Conservation (phyloP, 805 yeast genomes). For the Wickerhamomyces silvicola region DNA sequence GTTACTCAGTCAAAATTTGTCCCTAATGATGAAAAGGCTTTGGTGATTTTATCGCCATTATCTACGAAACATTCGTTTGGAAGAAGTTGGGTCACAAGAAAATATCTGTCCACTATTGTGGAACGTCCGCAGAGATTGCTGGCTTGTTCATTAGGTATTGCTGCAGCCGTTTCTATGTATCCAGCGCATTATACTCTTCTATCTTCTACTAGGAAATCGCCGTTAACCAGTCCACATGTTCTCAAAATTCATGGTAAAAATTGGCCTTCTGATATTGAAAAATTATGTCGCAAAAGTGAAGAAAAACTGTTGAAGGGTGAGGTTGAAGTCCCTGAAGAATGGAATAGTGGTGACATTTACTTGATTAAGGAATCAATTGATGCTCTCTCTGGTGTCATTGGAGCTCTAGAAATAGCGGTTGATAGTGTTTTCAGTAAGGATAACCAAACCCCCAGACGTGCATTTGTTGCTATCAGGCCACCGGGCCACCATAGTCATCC, state of each 20-base stretch:
- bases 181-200: slow-evolving; percentile 51
- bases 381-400: slow-evolving; percentile 73
- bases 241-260: slow-evolving; percentile 62
- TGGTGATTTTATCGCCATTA: slow-evolving; percentile 61
- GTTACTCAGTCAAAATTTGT: slow-evolving; percentile 28
- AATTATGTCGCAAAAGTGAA: slow-evolving; percentile 54
- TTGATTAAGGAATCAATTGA: slow-evolving; percentile 56
- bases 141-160: slow-evolving; percentile 72
- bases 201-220: slow-evolving; percentile 40
- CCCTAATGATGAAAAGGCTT: slow-evolving; percentile 41
- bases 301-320: slow-evolving; percentile 44
- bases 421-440: slow-evolving; percentile 41
- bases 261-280: slow-evolving; percentile 58
- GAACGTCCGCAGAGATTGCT: slow-evolving; percentile 77
- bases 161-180: slow-evolving; percentile 64
- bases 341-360: slow-evolving; percentile 84
- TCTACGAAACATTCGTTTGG: slow-evolving; percentile 69
- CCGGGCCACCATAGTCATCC: slow-evolving; percentile 89
- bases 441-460: slow-evolving; percentile 31
- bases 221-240: slow-evolving; percentile 55
- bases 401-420: slow-evolving; percentile 66
- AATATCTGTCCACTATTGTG: slow-evolving; percentile 61
- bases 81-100: slow-evolving; percentile 68
- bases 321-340: slow-evolving; percentile 70
- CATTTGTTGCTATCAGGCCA: slow-evolving; percentile 68